Evolutionary conservation across 768 basidiomycete genomes (phyloP), one percentile per base, ranked within the genome.

Genomic region (Collybia sordida): DNA sequence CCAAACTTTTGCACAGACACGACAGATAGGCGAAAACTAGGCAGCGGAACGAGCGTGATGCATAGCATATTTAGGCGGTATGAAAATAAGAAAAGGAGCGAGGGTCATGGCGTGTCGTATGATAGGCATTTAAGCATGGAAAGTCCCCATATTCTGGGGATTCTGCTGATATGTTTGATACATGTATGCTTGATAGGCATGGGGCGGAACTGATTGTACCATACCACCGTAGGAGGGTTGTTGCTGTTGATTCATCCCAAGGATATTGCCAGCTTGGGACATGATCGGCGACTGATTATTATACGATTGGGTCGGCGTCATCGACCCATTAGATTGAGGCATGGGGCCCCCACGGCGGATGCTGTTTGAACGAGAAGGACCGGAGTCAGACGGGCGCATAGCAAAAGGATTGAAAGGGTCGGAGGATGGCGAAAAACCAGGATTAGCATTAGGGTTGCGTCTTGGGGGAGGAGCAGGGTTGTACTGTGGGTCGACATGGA

Each of bases 91-190:
- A 61, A 71, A 66, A 60, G 61, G 60, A 59, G 52, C 50, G 55
- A 38, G 52, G 60, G 70, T 81, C 80, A 59, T 81, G 64, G 75
- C 31, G 57, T 56, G 64, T 75, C 75, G 65, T 76, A 59, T 45
- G 37, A 57, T 49, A 58, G 60, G 59, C 65, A 53, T 69, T 84
- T 73, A 86, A 56, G 78, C 66, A 66, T 84, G 84, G 79, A 85
- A 92, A 45, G 85, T 64, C 61, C 89, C 88, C 83, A 90, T 87
- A 68, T 87, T 86, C 56, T 81, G 80, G 18, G 84, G 81, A 57
- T 80, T 84, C 69, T 88, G 85, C 66, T 87, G 87, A 69, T 91
- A 91, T 64, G 87, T 74, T 69, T 86, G 85, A 64, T 90, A 90
- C 87, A 90, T 85, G 73, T 90, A 91, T 50, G 83, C 78, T 68